Evolutionary conservation across 2,329 filamentous ascomycete genomes (phyloP), one percentile per base, ranked within the genome.

Genomic region (Dothideomycetes sp.): DNA sequence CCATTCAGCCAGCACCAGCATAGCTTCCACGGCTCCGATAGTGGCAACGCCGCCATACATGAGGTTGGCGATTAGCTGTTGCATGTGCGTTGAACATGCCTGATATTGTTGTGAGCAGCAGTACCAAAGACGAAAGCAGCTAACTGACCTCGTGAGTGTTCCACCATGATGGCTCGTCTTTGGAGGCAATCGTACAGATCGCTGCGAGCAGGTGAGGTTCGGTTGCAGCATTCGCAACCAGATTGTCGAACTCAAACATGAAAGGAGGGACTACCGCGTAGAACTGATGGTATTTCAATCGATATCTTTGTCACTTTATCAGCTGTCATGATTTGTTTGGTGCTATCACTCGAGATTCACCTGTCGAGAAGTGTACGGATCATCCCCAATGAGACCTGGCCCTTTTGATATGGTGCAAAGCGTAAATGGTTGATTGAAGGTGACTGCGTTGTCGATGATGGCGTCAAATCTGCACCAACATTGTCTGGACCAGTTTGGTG

Each of bases 1-100:
- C 56, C 56, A 59, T 19, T 59, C 56, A 3, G 55, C 54, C 17
- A 59, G 38, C 4, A 59, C 57, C 15, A 59, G 48, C 47, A 58
- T 53, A 1, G 55, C 55, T 46, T 59, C 56, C 4, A 59, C 55
- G 12, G 56, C 55, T 36, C 56, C 56, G 10, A 59, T 52, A 8
- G 48, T 47, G 15, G 50, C 55, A n/a, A 45, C 40, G n/a, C 54
- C 56, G 33, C 46, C 50, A 42, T 56, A 57, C 3, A 56, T 53
- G 2, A 59, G 45, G 27, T 49, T 51, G 2, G 51, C 53, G 12
- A 59, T 53, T 3, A 59, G 47, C 11, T 53, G 48, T 43, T 58
- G 55, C 56, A 59, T 59, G 39, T 59, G 54, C 4, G 50, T 39
- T 2, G 52, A 57, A 39, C 55, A 57, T 17, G 50, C 48, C 30